A percentile compares a stretch with the other conserved stretches of the same genome.
These are phyloP conservation scores for Fusarium sp. DNA, from an alignment of 2,329 filamentous ascomycete species.

Conservation along the genomic window DNA sequence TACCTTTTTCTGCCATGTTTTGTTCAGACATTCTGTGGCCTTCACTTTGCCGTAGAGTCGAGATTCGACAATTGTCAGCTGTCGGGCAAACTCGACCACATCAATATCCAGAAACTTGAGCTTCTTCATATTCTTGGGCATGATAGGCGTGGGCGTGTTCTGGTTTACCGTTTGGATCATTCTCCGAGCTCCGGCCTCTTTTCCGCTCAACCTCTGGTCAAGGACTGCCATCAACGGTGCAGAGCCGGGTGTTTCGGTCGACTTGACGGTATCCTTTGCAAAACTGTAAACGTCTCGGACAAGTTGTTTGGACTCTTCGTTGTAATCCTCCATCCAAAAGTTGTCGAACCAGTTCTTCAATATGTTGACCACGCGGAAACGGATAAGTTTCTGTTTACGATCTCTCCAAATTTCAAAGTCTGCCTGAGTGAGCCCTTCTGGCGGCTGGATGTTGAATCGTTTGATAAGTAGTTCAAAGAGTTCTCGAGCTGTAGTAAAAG, in stretches of 20 bases:
- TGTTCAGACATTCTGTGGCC: slow-evolving; percentile 94
- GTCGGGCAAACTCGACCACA: slow-evolving; percentile 93
- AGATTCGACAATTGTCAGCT: slow-evolving; percentile 96
- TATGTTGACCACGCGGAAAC: slow-evolving; percentile 96
- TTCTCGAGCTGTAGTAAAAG: slow-evolving; percentile 90
- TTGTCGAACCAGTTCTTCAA: slow-evolving; percentile 98
- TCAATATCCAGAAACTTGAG: slow-evolving; percentile 98
- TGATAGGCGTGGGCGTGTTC: slow-evolving; percentile 84
- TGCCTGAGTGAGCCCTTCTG: slow-evolving; percentile 75
- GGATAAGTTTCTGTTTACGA: slow-evolving; percentile 93
- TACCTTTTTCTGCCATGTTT: slow-evolving; percentile 98
- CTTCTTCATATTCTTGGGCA: slow-evolving; percentile 99
- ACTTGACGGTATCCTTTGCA: slow-evolving; percentile 89
- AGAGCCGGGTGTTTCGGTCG: slow-evolving; percentile 90
- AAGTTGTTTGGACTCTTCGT: slow-evolving; percentile 82
- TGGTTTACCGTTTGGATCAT: slow-evolving; percentile 87
- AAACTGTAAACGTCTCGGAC: slow-evolving; percentile 91
- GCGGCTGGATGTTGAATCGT: slow-evolving; percentile 91
- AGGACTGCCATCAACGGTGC: slow-evolving; percentile 84
- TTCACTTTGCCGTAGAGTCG: slow-evolving; percentile 95
- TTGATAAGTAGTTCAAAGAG: slow-evolving; percentile 92
- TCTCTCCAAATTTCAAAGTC: slow-evolving; percentile 92
- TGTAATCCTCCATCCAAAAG: slow-evolving; percentile 97
- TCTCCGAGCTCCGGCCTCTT: slow-evolving; percentile 85
- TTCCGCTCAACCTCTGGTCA: slow-evolving; percentile 87